Base-by-base conservation (phyloP, 2,329 filamentous ascomycete species). In the Aspergillus pseudoviridinutans region DNA sequence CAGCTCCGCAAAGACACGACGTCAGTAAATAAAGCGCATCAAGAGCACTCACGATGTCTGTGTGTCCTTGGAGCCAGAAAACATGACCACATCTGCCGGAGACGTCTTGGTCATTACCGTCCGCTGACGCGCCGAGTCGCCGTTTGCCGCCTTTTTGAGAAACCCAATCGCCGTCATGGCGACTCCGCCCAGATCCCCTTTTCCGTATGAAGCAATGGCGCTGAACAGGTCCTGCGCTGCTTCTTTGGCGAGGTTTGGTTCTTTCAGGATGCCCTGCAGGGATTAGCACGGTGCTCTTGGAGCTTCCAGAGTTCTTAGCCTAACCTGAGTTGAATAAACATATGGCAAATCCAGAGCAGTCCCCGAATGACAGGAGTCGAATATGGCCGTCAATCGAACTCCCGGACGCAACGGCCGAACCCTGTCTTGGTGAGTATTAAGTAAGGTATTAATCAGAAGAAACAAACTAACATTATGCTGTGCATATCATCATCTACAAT, bases 11-110 rank as follows among this genome's bases (percentile, higher is more conserved):
- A 9, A 1, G 4, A 24, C 10, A 25, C 12, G 12, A 24, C 4
- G 44, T 14, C 44, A 47, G 44, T 14, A 3, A 47, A 24, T 12
- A 47, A 27, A 5, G 8, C 4, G 4, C 10, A 22, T 14, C 44
- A 27, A 24, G 5, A 4, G 12, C 22, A 68, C 71, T 63, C 62
- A 75, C 72, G 73, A 75, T 53, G 93, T 99, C 77, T 97, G 94
- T 57, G 88, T 87, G 71, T 97, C 94, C 76, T 97, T 97, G 76
- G 91, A 95, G 51, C 94, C 94, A 59, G 91, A 96, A 86, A 92
- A 96, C 90, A 97, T 96, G 71, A 97, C 86, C 42, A 99, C 94
- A 74, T 99, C 94, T 46, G 94, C 94, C 1, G 93, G 89, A 44
- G 89, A 94, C 3, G 94, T 97, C 78, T 96, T 95, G 35, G 93